Base-by-base conservation (phyloP, 495 filamentous ascomycete species). In the Friedmanniomyces endolithicus region DNA sequence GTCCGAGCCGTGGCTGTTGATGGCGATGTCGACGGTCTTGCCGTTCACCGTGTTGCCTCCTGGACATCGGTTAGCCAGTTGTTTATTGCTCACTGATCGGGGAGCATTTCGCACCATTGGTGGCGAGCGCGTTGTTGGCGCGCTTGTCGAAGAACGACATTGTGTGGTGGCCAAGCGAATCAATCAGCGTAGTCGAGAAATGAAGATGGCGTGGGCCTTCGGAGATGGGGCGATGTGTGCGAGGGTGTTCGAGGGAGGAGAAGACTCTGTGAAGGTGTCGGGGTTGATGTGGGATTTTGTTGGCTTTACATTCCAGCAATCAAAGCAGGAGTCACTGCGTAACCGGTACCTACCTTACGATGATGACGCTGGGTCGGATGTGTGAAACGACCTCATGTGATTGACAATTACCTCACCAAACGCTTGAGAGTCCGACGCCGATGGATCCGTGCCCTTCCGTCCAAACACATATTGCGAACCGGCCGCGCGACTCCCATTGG, bases 1-100 rank as follows among this genome's bases (percentile, higher is more conserved):
- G 60, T 80, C 71, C 29, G 75, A 82, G 47, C 80, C 84, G 68
- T 74, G 79, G 29, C 67, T 68, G 24, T 82, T 84, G 60, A 86
- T 78, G 60, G 72, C 69, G 47, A 85, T 76, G 53, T 78, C 70
- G 25, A 31, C 50, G 31, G 0, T 0, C 35, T 37, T 48, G 34
- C 50, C 55, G 34, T 57, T 57, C 4, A 37, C 34, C 8, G 48
- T 57, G 50, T 61, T 49, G 29, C 6, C 53, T 57, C 48, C 19
- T 31, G 27, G 27, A 9, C 4, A 31, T n/a, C 4, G 27, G 27
- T 31, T 31, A 31, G 27, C 27, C 9, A n/a, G 27, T 31, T 31
- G 27, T 31, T 31, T 9, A 31, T 31, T 9, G 27, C 27, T 9
- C 3, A 31, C 4, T 3, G 9, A 9, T 8, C 6, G 4, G 8